Base-by-base conservation (phyloP, 768 basidiomycete genomes). In the Xanthoconium stramineum region DNA sequence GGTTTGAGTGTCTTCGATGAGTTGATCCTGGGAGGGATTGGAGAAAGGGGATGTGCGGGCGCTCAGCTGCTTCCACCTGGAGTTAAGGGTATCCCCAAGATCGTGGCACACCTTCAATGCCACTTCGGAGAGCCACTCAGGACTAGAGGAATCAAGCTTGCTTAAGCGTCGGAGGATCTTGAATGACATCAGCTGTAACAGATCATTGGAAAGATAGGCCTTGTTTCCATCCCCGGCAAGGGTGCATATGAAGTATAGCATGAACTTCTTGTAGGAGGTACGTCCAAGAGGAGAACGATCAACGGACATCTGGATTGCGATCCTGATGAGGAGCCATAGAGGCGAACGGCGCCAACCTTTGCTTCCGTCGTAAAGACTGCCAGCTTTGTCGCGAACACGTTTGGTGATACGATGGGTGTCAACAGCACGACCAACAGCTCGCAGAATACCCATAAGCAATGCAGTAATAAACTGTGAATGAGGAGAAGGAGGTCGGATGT, bases 21-120 rank as follows among this genome's bases (percentile, higher is more conserved):
- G 38, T 40, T 50, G 38, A 3, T 32, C 38, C 7, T 30, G 37
- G 12, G 49, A 50, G n/a, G 49, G 49, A 40, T 30, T 50, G 10
- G 6, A 28, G n/a, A 40, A 50, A n/a, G 37, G 28, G 28, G 38
- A 30, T 53, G 47, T 5, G 53, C 52, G 6, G 68, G 69, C 7
- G 44, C 43, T 71, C 71, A 74, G 28, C 17, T 48, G 36, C 20
- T 50, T 50, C 78, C 77, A 78, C 40, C 75, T 66, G 10, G 28
- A 30, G 51, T 74, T 63, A 33, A 79, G 55, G 8, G 47, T 19
- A 43, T 48, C 46, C 55, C 49, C 36, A 59, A 66, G 50, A 24
- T 9, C 2, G 12, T 30, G 10, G 6, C 14, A 35, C 15, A 32
- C 35, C 30, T 40, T 5, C 19, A 33, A 14, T 5, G 50, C 39